Evolutionary conservation across 306 rosid species (phyloP), one percentile per base, ranked within the genome.

Genomic region (Vigna radiata): DNA sequence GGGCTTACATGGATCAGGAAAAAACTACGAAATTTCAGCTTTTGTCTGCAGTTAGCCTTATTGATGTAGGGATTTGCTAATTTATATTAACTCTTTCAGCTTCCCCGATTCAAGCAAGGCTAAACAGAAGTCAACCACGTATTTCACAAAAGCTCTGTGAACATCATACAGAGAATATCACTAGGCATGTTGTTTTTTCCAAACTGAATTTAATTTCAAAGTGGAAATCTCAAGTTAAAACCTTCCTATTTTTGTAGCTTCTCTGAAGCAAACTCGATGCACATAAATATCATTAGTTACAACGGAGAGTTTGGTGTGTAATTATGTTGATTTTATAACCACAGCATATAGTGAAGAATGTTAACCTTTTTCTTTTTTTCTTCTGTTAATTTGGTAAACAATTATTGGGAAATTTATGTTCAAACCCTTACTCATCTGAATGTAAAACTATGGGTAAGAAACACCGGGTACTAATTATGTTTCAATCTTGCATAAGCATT

Each of bases 1-100:
- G 81, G 76, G 66, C 11, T 70, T 78, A 65, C 50, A 75, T 63
- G 47, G 41, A 43, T 79, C 79, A 50, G 58, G 72, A 62, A 8
- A 7, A 50, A 79, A 55, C 60, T 66, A 60, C 63, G 68, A 63
- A 18, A 56, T 16, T 29, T 55, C 73, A 46, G 75, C 63, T 73
- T 70, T 37, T 60, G 36, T 60, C 65, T 68, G 55, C 81, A 52
- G 78, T 64, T 56, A 36, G 48, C 70, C 73, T 63, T 71, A 47
- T 25, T 50, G 25, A 41, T 71, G 19, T 15, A 77, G 46, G 23
- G 39, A 75, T 81, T 66, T 68, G 43, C 60, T 68, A 78, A 61
- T 72, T 60, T 37, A 67, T 66, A n/a, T 19, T 43, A 33, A 67
- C 75, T 74, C 46, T 11, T 9, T 41, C 72, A 58, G 72, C 41